Evolutionary conservation across 345 rosid species (phyloP).

Genomic region (Eucalyptus marginata): DNA sequence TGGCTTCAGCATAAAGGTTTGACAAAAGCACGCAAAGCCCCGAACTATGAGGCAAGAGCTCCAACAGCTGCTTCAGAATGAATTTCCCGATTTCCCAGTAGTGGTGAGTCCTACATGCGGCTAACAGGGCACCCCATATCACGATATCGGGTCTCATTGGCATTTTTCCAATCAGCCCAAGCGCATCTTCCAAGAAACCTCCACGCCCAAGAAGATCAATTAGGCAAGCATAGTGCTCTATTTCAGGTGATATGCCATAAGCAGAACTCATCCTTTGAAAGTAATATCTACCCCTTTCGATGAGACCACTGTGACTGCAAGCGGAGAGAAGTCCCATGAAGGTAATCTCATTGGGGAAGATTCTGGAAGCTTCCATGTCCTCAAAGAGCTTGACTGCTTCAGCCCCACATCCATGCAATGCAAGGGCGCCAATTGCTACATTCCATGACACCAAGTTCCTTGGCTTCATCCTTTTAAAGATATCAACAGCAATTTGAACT

Average conservation of each 20-base stretch:
- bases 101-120: constrained; percentile 8
- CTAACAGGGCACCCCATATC: constrained; percentile 20
- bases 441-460: constrained; percentile 21
- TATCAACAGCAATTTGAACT: constrained; percentile 3
- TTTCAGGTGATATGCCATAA: neutral
- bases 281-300: constrained; percentile 6
- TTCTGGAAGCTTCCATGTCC: constrained; percentile 3
- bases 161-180: constrained; percentile 4
- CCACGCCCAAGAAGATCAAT: constrained; percentile 25
- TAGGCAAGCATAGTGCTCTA: constrained; percentile 24
- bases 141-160: constrained; percentile 20
- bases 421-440: constrained; percentile 11
- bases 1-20: constrained; percentile 10
- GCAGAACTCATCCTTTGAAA: constrained; percentile 5
- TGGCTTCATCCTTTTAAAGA: constrained; percentile 5
- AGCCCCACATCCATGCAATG: constrained; percentile 14
- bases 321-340: constrained; percentile 22
- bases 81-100: constrained; percentile 2
- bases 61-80: constrained; percentile 1
- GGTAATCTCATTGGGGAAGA: constrained; percentile 15
- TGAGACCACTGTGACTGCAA: constrained; percentile 27
- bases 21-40: constrained; percentile 24
- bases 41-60: constrained; percentile 8
- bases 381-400: constrained; percentile 12
- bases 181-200: constrained; percentile 17